These are phyloP conservation scores for Plectosphaerella cucumerina DNA, from an alignment of 2,329 filamentous ascomycete species.

Conservation along the genomic window DNA sequence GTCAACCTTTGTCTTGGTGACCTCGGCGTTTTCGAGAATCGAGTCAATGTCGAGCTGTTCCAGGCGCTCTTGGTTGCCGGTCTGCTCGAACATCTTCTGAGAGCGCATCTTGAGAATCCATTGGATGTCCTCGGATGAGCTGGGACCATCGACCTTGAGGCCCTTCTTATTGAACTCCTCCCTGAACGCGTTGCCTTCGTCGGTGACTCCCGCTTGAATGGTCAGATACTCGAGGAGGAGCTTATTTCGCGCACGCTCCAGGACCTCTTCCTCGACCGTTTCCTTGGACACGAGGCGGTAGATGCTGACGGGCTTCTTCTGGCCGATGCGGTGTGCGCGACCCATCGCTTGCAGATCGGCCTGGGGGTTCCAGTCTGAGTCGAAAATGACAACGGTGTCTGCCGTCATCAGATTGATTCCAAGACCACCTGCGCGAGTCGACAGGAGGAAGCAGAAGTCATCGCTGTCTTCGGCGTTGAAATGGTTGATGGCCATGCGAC, in stretches of 20 bases:
- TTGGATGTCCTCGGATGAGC: constrained; percentile 90
- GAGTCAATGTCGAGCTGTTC: constrained; percentile 98
- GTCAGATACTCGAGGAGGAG: constrained; percentile 95
- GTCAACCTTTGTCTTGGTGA: constrained; percentile 93
- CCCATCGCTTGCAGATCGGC: constrained; percentile 98
- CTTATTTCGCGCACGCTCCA: constrained; percentile 95
- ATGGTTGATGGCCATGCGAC: constrained; percentile 93
- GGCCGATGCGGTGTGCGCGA: constrained; percentile 93
- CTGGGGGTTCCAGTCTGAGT: constrained; percentile 98
- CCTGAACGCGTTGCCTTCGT: constrained; percentile 78
- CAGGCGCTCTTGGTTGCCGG: constrained; percentile 90
- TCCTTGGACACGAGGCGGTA: constrained; percentile 97
- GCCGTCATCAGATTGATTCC: constrained; percentile 99
- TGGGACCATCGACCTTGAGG: constrained; percentile 72
- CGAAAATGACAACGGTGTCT: constrained; percentile 95
- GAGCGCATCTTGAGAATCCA: constrained; percentile 94
- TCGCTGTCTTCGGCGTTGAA: constrained; percentile 96
- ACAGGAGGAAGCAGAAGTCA: constrained; percentile 94
- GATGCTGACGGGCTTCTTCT: constrained; percentile 92
- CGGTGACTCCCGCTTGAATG: constrained; percentile 93
- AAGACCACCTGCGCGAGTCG: constrained; percentile 92
- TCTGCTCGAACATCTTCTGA: constrained; percentile 99
- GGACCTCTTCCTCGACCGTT: constrained; percentile 95
- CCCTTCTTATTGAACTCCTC: constrained; percentile 77
- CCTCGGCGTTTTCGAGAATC: constrained; percentile 92